Conservation (phyloP, 2,329 filamentous ascomycete genomes). For the Penicillium rolfsii region DNA sequence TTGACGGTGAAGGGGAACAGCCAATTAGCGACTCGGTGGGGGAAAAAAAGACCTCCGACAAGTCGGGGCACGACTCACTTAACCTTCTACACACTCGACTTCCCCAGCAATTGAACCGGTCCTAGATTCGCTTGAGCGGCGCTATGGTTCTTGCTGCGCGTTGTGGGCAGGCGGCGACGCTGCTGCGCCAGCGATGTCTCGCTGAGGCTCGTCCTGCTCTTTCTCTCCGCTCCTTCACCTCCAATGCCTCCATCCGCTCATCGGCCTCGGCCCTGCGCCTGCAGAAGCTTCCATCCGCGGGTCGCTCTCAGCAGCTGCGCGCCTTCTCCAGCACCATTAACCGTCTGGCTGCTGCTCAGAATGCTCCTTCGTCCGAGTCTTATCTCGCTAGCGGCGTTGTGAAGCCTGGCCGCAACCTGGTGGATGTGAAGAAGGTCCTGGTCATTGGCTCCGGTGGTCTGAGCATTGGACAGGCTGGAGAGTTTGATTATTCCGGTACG, state of each 20-base stretch:
- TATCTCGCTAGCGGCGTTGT: constrained; percentile 88
- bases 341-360: constrained; percentile 57
- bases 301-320: constrained; percentile 48
- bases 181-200: constrained; percentile 49
- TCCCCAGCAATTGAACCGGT: constrained; percentile 30
- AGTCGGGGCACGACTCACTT: constrained; percentile 25
- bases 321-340: constrained; percentile 47
- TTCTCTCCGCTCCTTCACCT: constrained; percentile 45
- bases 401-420: constrained; percentile 72
- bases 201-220: constrained; percentile 42
- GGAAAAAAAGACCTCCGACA: constrained; percentile 32
- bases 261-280: constrained; percentile 41
- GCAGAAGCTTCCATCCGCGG: constrained; percentile 41
- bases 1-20: constrained; percentile 28
- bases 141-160: constrained; percentile 52
- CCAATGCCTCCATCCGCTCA: constrained; percentile 38
- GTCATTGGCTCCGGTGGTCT: constrained; percentile 95
- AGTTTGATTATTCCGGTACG: constrained; percentile 98
- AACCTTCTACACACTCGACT: constrained; percentile 23
- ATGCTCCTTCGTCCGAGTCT: constrained; percentile 78
- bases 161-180: constrained; percentile 47
- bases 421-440: constrained; percentile 94
- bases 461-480: constrained; percentile 94
- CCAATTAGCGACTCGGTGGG: constrained; percentile 29
- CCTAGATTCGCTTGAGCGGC: constrained; percentile 34